phyloP scores from a whole-genome alignment of 345 rosid genomes.

The Zanthoxylum bungeanum region DNA sequence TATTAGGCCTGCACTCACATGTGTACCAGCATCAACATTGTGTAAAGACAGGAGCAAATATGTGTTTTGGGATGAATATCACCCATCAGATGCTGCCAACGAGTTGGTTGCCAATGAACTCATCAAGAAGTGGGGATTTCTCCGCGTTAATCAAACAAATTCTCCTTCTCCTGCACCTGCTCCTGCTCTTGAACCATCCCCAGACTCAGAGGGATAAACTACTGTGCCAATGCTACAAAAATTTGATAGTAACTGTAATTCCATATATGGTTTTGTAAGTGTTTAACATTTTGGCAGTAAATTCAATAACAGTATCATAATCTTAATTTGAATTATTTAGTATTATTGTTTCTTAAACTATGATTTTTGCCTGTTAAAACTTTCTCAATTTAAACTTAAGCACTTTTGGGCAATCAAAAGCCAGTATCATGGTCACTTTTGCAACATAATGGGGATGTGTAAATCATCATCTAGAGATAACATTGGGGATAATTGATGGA shows the following conservation, averaged over 20 bases:
- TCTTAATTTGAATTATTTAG: too few relatives aligned
- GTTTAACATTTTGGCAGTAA: not conserved
- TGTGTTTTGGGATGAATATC: conserved; percentile 98
- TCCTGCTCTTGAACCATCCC: conserved; percentile 37
- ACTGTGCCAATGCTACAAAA: not conserved
- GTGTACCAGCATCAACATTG: conserved; percentile 77
- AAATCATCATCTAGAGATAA: too few relatives aligned
- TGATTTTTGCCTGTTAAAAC: too few relatives aligned
- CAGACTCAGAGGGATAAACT: conserved; percentile 27
- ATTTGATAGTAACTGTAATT: not conserved
- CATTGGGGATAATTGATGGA: too few relatives aligned
- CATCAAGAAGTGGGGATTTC: conserved; percentile 66
- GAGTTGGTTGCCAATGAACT: conserved; percentile 80
- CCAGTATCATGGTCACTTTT: not conserved
- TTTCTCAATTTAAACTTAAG: not conserved
- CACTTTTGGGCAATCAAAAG: not conserved
- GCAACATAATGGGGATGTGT: not conserved
- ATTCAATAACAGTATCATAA: too few relatives aligned
- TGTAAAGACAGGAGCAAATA: conserved; percentile 85
- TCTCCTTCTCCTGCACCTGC: conserved; percentile 50
- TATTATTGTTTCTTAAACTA: too few relatives aligned
- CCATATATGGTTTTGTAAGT: not conserved
- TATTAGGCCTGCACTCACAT: conserved; percentile 84
- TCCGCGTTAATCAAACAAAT: conserved; percentile 19
- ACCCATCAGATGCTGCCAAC: conserved; percentile 81